Conservation (phyloP, 768 basidiomycete genomes). For the Chalciporus sphaerocephalus region DNA sequence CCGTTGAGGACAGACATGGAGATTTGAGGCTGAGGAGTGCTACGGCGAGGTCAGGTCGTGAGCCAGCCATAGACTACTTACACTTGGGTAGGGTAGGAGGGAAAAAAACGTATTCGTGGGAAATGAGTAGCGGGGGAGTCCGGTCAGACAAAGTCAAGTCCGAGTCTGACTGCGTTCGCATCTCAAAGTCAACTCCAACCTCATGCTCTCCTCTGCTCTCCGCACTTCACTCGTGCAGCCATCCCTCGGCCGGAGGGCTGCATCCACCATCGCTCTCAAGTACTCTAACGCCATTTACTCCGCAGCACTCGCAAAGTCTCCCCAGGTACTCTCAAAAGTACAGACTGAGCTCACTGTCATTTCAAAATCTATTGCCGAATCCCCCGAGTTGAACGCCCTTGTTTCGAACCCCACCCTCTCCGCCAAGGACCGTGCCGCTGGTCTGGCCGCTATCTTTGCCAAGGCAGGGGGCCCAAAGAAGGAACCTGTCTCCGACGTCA, state of each 20-base stretch:
- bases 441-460: conserved; percentile 63
- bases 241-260: conserved; percentile 54
- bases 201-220: conserved; percentile 55
- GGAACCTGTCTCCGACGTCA: conserved; percentile 76
- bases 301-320: conserved; percentile 79
- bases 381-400: conserved; percentile 64
- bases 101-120: neutral
- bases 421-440: conserved; percentile 63
- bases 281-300: conserved; percentile 81
- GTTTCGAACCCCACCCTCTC: conserved; percentile 91
- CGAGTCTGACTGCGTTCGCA: no score
- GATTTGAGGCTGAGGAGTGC: no score
- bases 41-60: no score
- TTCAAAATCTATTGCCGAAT: conserved; percentile 60
- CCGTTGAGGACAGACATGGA: conserved; percentile 33
- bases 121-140: conserved; percentile 1
- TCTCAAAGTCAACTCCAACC: no score
- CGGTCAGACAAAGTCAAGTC: conserved; percentile 7
- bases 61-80: no score
- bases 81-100: no score
- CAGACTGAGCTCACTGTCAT: conserved; percentile 77
- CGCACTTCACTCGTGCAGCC: conserved; percentile 46
- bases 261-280: conserved; percentile 73
- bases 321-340: conserved; percentile 77
- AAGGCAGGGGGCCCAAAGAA: conserved; percentile 69